Evolutionary conservation across 352 stramenopile genomes (phyloP), one percentile per base, ranked within the genome.

Genomic region (Pythium sukuiense): DNA sequence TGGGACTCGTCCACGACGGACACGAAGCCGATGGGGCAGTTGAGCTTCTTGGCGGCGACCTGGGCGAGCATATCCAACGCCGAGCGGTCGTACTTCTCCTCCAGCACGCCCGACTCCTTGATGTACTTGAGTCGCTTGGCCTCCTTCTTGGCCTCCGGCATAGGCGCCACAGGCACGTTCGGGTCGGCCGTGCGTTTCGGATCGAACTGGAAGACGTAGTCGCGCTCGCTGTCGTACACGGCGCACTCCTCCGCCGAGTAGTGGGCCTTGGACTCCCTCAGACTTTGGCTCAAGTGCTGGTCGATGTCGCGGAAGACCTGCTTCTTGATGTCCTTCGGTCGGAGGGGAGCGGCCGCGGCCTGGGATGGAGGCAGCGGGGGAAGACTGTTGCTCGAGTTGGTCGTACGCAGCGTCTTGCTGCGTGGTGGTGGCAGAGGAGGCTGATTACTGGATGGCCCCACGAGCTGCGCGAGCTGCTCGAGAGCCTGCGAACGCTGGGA

Each of bases 11-110:
- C 79, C 0, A 90, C 61, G 52, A 88, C 76, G 14, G 80, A 87
- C 16, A 90, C 75, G 37, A 85, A 86, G 24, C 81, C 81, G 30
- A 88, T 80, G 11, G 79, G 74, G 55, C 81, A 88, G 27, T 72
- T 74, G 20, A 90, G 64, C 29, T 73, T 73, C 53, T 83, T 65
- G n/a, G 81, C 80, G 12, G 80, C 80, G 35, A 88, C 70, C 53
- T 88, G 71, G 0, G 76, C 80, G 26, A 90, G 73, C 64, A 90
- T 43, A 26, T 88, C 74, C 6, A 90, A 57, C 26, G 79, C 80
- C 6, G 70, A 60, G 18, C 63, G 72, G 63, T 90, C 81, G 63
- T 83, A 87, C n/a, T 76, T 61, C 8, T 52, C 20, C 6, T 64
- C 43, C 49, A 88, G 65, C 39, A 84, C 76, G 1, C 80, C 80